These are phyloP conservation scores for Hypoxylon subgilvum DNA, from an alignment of 495 filamentous ascomycete species.

Conservation along the genomic window DNA sequence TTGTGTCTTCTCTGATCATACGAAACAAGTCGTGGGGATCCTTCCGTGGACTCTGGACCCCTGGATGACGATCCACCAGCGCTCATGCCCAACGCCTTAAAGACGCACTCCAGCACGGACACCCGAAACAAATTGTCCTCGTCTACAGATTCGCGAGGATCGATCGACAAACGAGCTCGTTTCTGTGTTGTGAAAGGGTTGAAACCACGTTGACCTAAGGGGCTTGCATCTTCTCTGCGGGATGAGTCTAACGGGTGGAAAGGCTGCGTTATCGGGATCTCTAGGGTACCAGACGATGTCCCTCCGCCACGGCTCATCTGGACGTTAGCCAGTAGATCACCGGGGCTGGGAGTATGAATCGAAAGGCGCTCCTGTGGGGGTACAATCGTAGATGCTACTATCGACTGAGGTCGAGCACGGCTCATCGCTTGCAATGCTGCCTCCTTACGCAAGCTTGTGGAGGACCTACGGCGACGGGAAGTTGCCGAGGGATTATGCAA, in stretches of 20 bases:
- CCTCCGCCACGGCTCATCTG: slow-evolving; percentile 70
- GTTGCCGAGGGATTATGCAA: slow-evolving; percentile 75
- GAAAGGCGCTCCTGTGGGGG: slow-evolving; percentile 44
- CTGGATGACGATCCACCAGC: slow-evolving; percentile 68
- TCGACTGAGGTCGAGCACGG: slow-evolving; percentile 45
- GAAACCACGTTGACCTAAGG: slow-evolving; percentile 64
- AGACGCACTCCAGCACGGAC: slow-evolving; percentile 91
- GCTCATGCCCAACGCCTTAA: slow-evolving; percentile 88
- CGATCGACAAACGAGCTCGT: slow-evolving; percentile 58
- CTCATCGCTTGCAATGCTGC: slow-evolving; percentile 72
- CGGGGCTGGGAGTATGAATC: slow-evolving; percentile 63
- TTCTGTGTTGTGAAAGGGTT: slow-evolving; percentile 64
- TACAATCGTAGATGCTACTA: slow-evolving; percentile 39
- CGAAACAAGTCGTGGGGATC: slow-evolving; percentile 82
- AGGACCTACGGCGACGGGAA: slow-evolving; percentile 71
- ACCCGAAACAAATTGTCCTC: slow-evolving; percentile 88
- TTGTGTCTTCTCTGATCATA: slow-evolving; percentile 86
- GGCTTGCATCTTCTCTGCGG: slow-evolving; percentile 49
- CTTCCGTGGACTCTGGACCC: slow-evolving; percentile 75
- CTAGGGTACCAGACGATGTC: slow-evolving; percentile 38
- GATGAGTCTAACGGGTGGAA: slow-evolving; percentile 39
- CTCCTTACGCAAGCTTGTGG: slow-evolving; percentile 78
- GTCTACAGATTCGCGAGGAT: slow-evolving; percentile 76
- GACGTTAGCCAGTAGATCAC: slow-evolving; percentile 81
- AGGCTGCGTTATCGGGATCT: slow-evolving; percentile 48